Conservation (phyloP, 768 basidiomycete genomes). For the Steccherinum ochraceum region DNA sequence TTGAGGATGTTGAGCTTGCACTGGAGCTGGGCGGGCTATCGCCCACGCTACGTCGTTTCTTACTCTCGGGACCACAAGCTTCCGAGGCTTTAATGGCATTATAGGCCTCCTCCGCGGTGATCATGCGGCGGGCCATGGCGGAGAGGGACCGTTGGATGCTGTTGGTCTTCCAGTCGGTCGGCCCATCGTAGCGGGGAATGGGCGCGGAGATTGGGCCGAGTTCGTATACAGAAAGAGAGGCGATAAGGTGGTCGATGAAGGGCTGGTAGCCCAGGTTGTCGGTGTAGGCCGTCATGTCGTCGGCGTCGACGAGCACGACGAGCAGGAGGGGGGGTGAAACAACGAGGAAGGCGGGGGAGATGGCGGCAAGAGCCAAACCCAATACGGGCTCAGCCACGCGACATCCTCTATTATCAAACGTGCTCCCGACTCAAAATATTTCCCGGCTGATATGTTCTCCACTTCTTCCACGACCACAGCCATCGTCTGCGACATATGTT, state of each 20-base stretch:
- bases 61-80: constrained; percentile 33
- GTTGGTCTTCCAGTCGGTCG: constrained; percentile 52
- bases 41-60: constrained; percentile 36
- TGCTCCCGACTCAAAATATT: too few species aligned
- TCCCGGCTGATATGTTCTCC: background rate
- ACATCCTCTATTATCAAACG: background rate
- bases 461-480: background rate
- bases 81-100: constrained; percentile 35
- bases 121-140: constrained; percentile 47
- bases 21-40: constrained; percentile 21
- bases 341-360: background rate
- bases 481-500: too few species aligned
- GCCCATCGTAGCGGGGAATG: constrained; percentile 49
- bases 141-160: constrained; percentile 47
- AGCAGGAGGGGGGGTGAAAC: background rate
- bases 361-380: background rate
- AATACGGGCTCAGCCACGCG: background rate
- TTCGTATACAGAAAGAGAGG: constrained; percentile 54
- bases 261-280: constrained; percentile 21
- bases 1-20: constrained; percentile 13
- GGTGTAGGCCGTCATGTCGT: constrained; percentile 23
- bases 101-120: constrained; percentile 45
- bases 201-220: constrained; percentile 44
- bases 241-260: constrained; percentile 50
- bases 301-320: constrained; percentile 15